Evolutionary conservation across 495 filamentous ascomycete species (phyloP).

Genomic region (Penicillium mononematosum): DNA sequence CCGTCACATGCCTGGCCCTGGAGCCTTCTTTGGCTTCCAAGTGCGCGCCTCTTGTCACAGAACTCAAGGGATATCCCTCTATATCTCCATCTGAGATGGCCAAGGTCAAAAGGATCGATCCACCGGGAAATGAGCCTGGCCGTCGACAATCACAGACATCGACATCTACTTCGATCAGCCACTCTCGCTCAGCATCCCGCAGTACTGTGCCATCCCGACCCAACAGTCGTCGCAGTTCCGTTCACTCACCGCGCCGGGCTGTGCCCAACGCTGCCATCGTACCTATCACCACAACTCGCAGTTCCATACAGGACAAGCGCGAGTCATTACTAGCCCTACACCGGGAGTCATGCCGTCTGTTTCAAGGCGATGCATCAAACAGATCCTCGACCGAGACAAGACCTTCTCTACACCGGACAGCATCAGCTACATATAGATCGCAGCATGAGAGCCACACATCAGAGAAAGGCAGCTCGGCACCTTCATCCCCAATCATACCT

Average conservation of each 20-base stretch:
- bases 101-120: conserved; percentile 22
- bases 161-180: conserved; percentile 9
- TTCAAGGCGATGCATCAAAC: conserved; percentile 29
- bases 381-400: conserved; percentile 8
- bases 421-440: conserved; percentile 11
- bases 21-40: conserved; percentile 14
- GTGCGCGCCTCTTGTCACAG: conserved; percentile 13
- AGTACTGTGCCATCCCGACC: conserved; percentile 34
- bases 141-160: neutral
- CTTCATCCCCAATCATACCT: conserved; percentile 25
- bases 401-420: conserved; percentile 4
- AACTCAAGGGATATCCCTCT: conserved; percentile 18
- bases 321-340: conserved; percentile 45
- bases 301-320: conserved; percentile 27
- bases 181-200: conserved; percentile 35
- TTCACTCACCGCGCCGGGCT: conserved; percentile 33
- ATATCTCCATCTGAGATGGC: conserved; percentile 20
- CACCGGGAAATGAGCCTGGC: conserved; percentile 5
- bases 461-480: conserved; percentile 20
- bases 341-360: conserved; percentile 47
- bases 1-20: conserved; percentile 34
- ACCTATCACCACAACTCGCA: conserved; percentile 23
- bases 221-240: conserved; percentile 33
- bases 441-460: conserved; percentile 18
- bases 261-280: conserved; percentile 32